A percentile compares a stretch with the other conserved stretches of the same genome.
Conservation (phyloP, 306 rosid genomes). For the Cicer yamashitae region DNA sequence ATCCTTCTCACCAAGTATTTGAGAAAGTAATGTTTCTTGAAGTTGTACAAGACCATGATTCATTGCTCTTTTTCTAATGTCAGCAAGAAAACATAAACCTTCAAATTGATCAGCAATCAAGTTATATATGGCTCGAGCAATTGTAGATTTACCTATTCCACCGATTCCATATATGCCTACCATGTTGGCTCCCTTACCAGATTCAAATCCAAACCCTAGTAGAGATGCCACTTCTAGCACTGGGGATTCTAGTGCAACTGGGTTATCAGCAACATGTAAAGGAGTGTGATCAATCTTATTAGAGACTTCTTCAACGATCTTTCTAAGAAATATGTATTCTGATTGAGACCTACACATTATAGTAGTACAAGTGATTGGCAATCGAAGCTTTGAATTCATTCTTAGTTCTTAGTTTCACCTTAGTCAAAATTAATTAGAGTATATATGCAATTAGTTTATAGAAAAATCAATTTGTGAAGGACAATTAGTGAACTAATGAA, state of each 20-base stretch:
- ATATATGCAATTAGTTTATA: no score
- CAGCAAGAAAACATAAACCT: conserved; percentile 12
- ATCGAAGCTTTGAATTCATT: neutral
- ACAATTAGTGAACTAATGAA: no score
- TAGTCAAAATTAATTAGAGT: neutral
- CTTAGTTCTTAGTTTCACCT: neutral
- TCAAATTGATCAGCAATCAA: conserved; percentile 24
- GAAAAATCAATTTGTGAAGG: no score
- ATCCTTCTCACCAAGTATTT: neutral
- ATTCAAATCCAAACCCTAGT: neutral
- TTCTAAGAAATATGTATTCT: conserved; percentile 15
- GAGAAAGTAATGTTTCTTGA: conserved; percentile 10
- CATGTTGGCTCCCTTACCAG: neutral
- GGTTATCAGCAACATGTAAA: conserved; percentile 14
- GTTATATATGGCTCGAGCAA: conserved; percentile 28
- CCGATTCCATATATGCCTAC: conserved; percentile 26
- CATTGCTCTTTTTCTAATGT: neutral
- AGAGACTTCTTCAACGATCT: neutral
- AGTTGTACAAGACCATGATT: neutral
- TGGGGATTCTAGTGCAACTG: neutral
- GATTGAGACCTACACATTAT: neutral
- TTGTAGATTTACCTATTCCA: conserved; percentile 23
- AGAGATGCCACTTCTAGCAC: conserved; percentile 6
- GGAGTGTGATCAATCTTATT: neutral
- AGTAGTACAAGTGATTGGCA: neutral